Conservation (phyloP, 306 rosid genomes). For the Vigna trinervia region DNA sequence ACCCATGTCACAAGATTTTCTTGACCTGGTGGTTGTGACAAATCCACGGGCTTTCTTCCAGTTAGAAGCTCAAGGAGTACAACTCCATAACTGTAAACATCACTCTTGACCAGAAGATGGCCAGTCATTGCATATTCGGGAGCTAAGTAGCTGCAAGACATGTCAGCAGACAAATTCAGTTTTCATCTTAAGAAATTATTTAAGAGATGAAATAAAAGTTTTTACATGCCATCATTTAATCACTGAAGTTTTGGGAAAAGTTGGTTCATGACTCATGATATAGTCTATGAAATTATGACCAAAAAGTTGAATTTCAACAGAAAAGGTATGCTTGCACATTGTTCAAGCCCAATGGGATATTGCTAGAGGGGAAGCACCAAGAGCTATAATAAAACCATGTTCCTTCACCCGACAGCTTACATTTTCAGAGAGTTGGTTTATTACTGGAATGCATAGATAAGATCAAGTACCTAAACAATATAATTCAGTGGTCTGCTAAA, state of each 20-base stretch:
- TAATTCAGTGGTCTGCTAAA: background rate
- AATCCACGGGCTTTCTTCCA: constrained; percentile 95
- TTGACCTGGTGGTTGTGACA: constrained; percentile 91
- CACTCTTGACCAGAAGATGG: constrained; percentile 95
- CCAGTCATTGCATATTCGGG: constrained; percentile 99
- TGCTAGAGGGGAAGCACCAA: background rate
- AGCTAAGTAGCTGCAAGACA: constrained; percentile 82
- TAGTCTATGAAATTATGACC: background rate
- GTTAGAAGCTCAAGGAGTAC: constrained; percentile 95
- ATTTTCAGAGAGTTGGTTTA: background rate
- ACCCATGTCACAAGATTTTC: constrained; percentile 93
- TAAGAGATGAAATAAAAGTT: constrained; percentile 4
- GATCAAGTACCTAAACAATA: constrained; percentile 9
- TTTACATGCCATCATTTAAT: background rate
- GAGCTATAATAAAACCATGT: background rate
- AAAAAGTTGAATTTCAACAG: background rate
- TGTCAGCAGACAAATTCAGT: constrained; percentile 25
- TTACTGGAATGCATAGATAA: constrained; percentile 6
- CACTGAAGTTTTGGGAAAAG: background rate
- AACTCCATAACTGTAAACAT: constrained; percentile 97
- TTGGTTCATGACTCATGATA: constrained; percentile 13
- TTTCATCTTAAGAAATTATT: constrained; percentile 24
- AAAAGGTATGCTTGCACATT: background rate
- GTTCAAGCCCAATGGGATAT: background rate
- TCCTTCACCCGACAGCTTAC: background rate